Evolutionary conservation across 768 basidiomycete species (phyloP).

Genomic region (Mycena rosella): DNA sequence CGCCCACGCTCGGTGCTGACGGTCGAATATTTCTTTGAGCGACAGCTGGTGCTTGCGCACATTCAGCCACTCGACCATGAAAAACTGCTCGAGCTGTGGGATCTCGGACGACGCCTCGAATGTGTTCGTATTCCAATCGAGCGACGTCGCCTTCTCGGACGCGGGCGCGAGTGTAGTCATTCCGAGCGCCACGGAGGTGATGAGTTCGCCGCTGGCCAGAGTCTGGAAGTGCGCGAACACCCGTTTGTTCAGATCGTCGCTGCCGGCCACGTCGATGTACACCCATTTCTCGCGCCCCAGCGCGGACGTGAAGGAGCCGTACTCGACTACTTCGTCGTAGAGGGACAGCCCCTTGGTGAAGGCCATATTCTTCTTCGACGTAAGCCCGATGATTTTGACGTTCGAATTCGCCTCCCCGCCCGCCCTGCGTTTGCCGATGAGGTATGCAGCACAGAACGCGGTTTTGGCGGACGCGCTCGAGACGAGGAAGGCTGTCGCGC

Average conservation of each 20-base stretch:
- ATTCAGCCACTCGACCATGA: conserved; percentile 78
- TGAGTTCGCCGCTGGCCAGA: conserved; percentile 51
- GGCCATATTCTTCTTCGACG: conserved; percentile 64
- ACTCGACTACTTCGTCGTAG: conserved; percentile 70
- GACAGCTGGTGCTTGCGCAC: conserved; percentile 64
- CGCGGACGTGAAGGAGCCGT: conserved; percentile 57
- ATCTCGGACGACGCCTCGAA: conserved; percentile 40
- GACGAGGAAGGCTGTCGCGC: conserved; percentile 63
- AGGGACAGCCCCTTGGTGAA: conserved; percentile 69
- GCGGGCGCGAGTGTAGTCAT: conserved; percentile 68
- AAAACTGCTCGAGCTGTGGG: conserved; percentile 63
- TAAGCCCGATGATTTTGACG: conserved; percentile 67
- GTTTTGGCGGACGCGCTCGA: conserved; percentile 83
- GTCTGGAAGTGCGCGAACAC: conserved; percentile 59
- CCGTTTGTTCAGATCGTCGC: conserved; percentile 59
- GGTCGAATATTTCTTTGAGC: conserved; percentile 57
- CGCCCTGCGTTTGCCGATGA: conserved; percentile 60
- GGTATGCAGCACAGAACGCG: conserved; percentile 76
- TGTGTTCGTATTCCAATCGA: conserved; percentile 56
- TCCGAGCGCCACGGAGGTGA: conserved; percentile 63
- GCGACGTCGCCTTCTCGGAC: conserved; percentile 45
- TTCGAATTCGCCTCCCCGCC: conserved; percentile 42
- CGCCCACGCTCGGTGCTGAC: conserved; percentile 71
- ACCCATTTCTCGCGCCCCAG: conserved; percentile 57
- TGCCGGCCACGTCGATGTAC: conserved; percentile 77